Evolutionary conservation across 2,329 filamentous ascomycete species (phyloP).

Genomic region (Fusarium floridanum): DNA sequence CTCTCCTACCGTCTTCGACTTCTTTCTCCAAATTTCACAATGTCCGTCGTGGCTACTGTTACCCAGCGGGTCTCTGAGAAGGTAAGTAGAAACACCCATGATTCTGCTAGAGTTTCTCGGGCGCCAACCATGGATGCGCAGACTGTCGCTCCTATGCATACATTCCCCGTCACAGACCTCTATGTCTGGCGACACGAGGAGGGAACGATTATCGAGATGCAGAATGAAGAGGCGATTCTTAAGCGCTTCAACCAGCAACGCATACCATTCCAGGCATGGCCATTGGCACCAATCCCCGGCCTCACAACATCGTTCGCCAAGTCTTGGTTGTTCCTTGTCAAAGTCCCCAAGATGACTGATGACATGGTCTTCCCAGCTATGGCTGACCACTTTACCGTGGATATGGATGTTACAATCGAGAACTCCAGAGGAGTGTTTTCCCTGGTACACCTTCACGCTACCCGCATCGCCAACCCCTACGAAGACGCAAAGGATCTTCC

Average conservation of each 20-base stretch:
- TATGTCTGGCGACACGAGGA: slow-evolving; percentile 48
- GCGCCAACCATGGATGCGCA: slow-evolving; percentile 15
- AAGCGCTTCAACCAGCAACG: slow-evolving; percentile 45
- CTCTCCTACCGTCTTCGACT: background rate
- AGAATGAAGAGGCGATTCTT: slow-evolving; percentile 47
- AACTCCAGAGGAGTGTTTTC: slow-evolving; percentile 39
- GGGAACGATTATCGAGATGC: slow-evolving; percentile 51
- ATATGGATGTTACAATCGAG: slow-evolving; percentile 42
- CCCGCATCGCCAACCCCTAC: slow-evolving; percentile 50
- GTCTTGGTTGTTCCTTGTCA: slow-evolving; percentile 51
- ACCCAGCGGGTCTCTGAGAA: background rate
- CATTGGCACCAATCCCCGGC: slow-evolving; percentile 48
- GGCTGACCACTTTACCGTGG: slow-evolving; percentile 47
- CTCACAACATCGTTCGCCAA: slow-evolving; percentile 47
- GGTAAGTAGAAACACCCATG: background rate
- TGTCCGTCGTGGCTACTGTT: background rate
- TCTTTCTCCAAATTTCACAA: background rate
- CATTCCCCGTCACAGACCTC: slow-evolving; percentile 41
- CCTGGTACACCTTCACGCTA: slow-evolving; percentile 43
- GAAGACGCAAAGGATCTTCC: slow-evolving; percentile 31
- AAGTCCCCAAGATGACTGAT: slow-evolving; percentile 33
- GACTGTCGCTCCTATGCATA: slow-evolving; percentile 22
- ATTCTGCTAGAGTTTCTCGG: background rate
- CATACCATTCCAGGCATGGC: slow-evolving; percentile 45
- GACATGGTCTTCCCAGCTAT: slow-evolving; percentile 44